Evolutionary conservation across 495 filamentous ascomycete species (phyloP), one percentile per base, ranked within the genome.

Genomic region (Lasiosphaeriaceae sp.): DNA sequence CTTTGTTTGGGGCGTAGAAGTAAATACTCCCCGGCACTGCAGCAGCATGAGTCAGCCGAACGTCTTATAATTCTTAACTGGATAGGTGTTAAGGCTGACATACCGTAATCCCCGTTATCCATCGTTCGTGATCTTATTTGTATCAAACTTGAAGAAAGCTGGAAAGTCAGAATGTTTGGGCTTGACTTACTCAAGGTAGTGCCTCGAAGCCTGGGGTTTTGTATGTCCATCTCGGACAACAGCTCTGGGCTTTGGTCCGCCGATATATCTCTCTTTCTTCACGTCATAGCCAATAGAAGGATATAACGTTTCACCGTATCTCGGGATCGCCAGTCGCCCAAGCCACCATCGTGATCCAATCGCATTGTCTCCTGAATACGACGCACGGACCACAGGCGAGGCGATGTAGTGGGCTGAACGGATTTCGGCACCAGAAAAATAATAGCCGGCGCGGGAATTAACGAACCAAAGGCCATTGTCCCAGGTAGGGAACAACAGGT

Each of bases 1-100:
- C 86, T 69, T 89, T 87, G 63, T 88, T 90, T 0, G 88, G 88
- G 17, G 84, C 86, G 71, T 90, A 90, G 66, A 83, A 84, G 80
- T 82, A 90, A 41, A 83, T 65, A 62, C 83, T 88, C 17, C 71
- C 75, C 11, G 69, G 56, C 44, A 80, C 77, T 78, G 43, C 50
- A 14, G 26, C 17, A 12, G 5, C 26, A 31, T 31, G 26, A 31
- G 26, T 31, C 26, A 31, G 2, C 31, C 19, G 56, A 26, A 45
- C 11, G 49, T 9, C 14, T 21, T 5, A 20, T 20, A 47, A n/a
- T 26, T 29, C 14, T 0, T 31, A 37, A 2, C 11, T 46, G 12
- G 22, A 20, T 3, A 16, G 31, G 23, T 16, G 35, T 31, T 49
- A 11, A 21, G 31, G 19, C 20, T n/a, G 26, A 47, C 48, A 11